Percentiles rank a stretch among this genome's conserved stretches.
phyloP scores from a whole-genome alignment of 1,284 basidiomycete species.

The Ustilago lituana region DNA sequence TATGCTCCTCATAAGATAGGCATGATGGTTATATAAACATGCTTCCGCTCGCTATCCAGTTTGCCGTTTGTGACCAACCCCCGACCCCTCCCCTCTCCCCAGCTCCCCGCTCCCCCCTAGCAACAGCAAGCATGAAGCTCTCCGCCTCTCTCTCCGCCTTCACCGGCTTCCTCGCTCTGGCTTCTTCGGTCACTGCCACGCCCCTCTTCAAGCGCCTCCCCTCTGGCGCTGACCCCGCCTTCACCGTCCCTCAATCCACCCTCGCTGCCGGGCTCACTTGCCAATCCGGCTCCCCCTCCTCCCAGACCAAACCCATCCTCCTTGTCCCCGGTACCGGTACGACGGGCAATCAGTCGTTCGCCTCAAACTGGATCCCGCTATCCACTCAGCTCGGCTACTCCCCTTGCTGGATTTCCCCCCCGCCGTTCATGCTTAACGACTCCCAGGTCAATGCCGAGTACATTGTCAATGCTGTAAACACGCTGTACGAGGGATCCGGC shows the following conservation, averaged over 20 bases:
- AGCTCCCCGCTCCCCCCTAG: neutral
- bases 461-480: conserved; percentile 37
- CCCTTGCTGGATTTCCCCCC: conserved; percentile 39
- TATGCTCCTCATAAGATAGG: too few relatives aligned
- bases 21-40: too few relatives aligned
- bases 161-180: neutral
- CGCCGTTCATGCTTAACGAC: conserved; percentile 45
- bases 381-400: conserved; percentile 20
- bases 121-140: conserved; percentile 24
- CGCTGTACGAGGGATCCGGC: conserved; percentile 14
- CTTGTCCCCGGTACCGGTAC: conserved; percentile 42
- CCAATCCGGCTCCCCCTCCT: conserved; percentile 20
- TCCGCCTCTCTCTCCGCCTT: neutral
- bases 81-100: neutral
- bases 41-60: too few relatives aligned
- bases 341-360: conserved; percentile 22
- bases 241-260: conserved; percentile 5
- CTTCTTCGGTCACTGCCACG: neutral
- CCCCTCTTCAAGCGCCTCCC: conserved; percentile 29
- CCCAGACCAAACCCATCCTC: conserved; percentile 33
- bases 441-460: conserved; percentile 41
- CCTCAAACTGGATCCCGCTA: conserved; percentile 43
- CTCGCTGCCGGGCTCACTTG: conserved; percentile 23
- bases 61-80: too few relatives aligned
- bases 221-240: conserved; percentile 19